Base-by-base conservation (phyloP, 2,329 filamentous ascomycete species). In the Mollisia scopiformis region DNA sequence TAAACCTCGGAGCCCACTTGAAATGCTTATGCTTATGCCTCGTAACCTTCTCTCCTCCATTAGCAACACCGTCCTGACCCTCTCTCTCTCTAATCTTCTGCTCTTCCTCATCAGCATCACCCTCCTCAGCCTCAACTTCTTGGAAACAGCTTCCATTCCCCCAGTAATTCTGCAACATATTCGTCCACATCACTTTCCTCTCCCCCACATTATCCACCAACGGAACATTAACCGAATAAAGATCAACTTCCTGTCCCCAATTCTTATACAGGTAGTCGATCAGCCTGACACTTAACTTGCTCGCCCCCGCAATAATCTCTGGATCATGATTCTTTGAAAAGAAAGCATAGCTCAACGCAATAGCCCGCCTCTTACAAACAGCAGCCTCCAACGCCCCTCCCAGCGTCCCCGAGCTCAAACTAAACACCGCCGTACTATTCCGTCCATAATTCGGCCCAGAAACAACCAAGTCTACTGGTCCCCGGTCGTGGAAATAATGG, bases 141-240 rank as follows among this genome's bases (percentile, higher is more conserved):
- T 92, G 83, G 75, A 97, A 98, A 72, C 92, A 97, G 59, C 90
- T 91, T 3, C 90, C 91, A n/a, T 84, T 82, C 21, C 80, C 81
- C 95, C 95, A 99, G 72, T 89, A 88, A 75, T 98, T 99, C 77
- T 97, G 92, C 71, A 98, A 78, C 83, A 97, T 90, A 63, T 86
- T 80, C 2, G 95, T 94, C 78, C 88, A 97, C n/a, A 95, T 71
- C 3, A 93, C 87, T 77, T 91, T 92, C 57, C 84, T 82, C 19
- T 79, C 74, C 67, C 88, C 88, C 1, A 97, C 86, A 6, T 87
- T 89, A 62, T 91, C 88, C 14, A 95, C 83, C 11, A 98, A 80
- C 21, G 95, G 94, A 8, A 98, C 89, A 72, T 98, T 98, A 68
- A 98, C 88, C 51, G 85, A 90, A 75, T 97, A 98, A n/a, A 98